phyloP scores from a whole-genome alignment of 2,329 filamentous ascomycete species.

The Lecanicillium sp. region DNA sequence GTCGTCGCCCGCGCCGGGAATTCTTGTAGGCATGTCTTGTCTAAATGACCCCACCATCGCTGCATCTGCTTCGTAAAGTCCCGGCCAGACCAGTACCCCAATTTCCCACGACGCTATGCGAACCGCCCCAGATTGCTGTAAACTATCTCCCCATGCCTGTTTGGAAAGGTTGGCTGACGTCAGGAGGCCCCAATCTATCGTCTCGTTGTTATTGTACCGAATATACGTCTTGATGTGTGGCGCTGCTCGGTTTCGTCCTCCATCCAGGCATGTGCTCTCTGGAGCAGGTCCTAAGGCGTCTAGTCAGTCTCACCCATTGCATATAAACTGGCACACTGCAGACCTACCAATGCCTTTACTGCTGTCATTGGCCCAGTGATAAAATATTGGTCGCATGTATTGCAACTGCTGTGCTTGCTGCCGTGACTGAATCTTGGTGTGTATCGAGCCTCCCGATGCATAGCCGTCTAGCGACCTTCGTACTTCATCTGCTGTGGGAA shows the following conservation, averaged over 20 bases:
- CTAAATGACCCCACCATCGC: constrained; percentile 64
- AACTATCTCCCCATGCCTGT: constrained; percentile 75
- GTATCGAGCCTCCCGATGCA: constrained; percentile 68
- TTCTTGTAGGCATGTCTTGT: constrained; percentile 41
- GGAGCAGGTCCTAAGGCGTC: too few species aligned
- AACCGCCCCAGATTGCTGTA: constrained; percentile 49
- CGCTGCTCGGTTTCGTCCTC: constrained; percentile 61
- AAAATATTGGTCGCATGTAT: constrained; percentile 63
- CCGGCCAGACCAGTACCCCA: constrained; percentile 78
- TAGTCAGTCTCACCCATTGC: too few species aligned
- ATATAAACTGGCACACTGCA: neutral
- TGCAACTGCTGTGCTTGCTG: constrained; percentile 67
- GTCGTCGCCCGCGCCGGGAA: constrained; percentile 13
- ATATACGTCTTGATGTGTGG: constrained; percentile 90
- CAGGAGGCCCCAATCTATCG: constrained; percentile 76
- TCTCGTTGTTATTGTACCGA: constrained; percentile 43
- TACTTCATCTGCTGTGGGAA: constrained; percentile 74
- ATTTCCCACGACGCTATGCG: constrained; percentile 76
- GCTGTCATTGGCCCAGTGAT: constrained; percentile 65
- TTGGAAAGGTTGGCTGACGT: constrained; percentile 90
- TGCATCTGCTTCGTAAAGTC: constrained; percentile 37
- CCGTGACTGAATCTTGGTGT: constrained; percentile 65
- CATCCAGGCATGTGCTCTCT: constrained; percentile 26
- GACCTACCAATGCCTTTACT: too few species aligned
- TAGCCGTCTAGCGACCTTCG: constrained; percentile 72